A percentile compares a stretch with the other conserved stretches of the same genome.
phyloP scores from a whole-genome alignment of 202 grass and related monocot genomes.

The Eragrostis tef region DNA sequence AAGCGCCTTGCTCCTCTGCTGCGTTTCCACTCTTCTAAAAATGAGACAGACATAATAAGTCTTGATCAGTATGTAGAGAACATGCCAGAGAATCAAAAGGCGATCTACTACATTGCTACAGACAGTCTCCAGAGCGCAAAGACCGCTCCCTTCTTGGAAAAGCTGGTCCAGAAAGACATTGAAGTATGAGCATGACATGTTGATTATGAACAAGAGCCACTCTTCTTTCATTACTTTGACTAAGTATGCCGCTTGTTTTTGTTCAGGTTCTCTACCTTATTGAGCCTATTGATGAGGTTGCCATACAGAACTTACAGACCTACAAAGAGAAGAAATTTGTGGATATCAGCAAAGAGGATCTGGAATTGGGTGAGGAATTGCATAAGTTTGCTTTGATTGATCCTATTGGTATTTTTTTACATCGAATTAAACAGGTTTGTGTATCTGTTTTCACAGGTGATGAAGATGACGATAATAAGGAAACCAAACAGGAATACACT shows the following conservation, averaged over 20 bases:
- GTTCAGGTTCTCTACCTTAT: slow-evolving; percentile 85
- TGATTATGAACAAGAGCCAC: slow-evolving; percentile 5
- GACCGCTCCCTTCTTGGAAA: slow-evolving; percentile 84
- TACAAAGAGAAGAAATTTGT: slow-evolving; percentile 98
- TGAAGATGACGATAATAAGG: slow-evolving; percentile 72
- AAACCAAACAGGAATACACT: slow-evolving; percentile 78
- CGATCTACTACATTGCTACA: slow-evolving; percentile 81
- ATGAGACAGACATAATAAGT: slow-evolving; percentile 65
- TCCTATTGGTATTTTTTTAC: background rate
- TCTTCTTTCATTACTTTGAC: slow-evolving; percentile 11
- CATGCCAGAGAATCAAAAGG: slow-evolving; percentile 75
- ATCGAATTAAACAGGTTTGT: background rate
- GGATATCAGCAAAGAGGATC: slow-evolving; percentile 90
- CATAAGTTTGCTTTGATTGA: background rate
- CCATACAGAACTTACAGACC: slow-evolving; percentile 89
- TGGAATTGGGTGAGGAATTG: slow-evolving; percentile 64
- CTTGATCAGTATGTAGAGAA: slow-evolving; percentile 85
- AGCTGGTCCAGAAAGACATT: slow-evolving; percentile 75
- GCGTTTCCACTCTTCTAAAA: slow-evolving; percentile 75
- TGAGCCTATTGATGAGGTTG: slow-evolving; percentile 91
- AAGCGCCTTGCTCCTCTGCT: slow-evolving; percentile 77
- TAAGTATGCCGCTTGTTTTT: slow-evolving; percentile 3
- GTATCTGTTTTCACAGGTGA: slow-evolving; percentile 45
- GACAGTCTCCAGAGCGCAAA: slow-evolving; percentile 82
- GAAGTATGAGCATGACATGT: slow-evolving; percentile 53